These are phyloP conservation scores for Ramaria sp. DNA, from an alignment of 768 basidiomycete species.

Conservation along the genomic window DNA sequence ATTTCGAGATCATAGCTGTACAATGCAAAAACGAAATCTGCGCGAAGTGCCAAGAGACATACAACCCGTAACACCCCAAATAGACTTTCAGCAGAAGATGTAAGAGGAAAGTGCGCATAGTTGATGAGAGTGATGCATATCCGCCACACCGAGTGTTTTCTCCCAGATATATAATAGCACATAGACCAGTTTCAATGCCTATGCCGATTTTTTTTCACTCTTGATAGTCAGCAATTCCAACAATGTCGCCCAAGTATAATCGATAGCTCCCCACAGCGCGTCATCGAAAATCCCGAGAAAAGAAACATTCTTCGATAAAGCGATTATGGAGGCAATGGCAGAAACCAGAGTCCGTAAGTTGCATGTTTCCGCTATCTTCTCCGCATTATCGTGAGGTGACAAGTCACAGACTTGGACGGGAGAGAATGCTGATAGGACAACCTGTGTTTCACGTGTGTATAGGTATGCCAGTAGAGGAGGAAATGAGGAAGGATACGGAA, in stretches of 20 bases:
- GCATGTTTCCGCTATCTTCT: background rate
- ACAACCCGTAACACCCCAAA: too few species aligned
- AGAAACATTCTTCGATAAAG: conserved; percentile 41
- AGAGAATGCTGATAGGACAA: conserved; percentile 50
- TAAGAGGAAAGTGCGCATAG: too few species aligned
- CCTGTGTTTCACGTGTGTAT: conserved; percentile 50
- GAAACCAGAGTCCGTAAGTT: background rate
- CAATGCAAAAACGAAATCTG: too few species aligned
- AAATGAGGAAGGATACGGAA: conserved; percentile 65
- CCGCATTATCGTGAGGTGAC: background rate
- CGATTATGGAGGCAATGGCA: conserved; percentile 16
- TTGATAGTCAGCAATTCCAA: conserved; percentile 26
- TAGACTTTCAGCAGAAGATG: too few species aligned
- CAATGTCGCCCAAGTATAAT: conserved; percentile 40
- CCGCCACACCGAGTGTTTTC: too few species aligned
- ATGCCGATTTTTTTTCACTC: background rate
- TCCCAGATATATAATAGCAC: too few species aligned
- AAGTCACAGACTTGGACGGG: conserved; percentile 26
- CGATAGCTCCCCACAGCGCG: conserved; percentile 35
- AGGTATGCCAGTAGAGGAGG: conserved; percentile 52
- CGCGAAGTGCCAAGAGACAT: too few species aligned
- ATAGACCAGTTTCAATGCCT: too few species aligned
- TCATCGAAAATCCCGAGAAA: conserved; percentile 39
- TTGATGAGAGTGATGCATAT: too few species aligned
- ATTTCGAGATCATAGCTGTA: too few species aligned